Conservation (phyloP, 2,329 filamentous ascomycete species). For the Pyrenochaeta sp. region DNA sequence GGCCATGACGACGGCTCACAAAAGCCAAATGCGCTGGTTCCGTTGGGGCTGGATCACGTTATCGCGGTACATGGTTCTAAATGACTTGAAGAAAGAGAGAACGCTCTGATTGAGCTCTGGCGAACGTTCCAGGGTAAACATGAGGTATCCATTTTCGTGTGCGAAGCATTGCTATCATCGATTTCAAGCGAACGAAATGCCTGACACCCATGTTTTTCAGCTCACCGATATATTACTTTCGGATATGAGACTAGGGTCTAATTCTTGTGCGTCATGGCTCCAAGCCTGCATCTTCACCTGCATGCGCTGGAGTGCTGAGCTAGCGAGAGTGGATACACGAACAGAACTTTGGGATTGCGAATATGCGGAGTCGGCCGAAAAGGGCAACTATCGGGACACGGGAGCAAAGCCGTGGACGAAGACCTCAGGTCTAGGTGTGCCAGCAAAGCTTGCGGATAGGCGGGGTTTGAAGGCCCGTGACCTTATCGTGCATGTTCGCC, state of each 20-base stretch:
- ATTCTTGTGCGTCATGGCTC: not conserved
- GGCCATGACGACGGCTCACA: slow-evolving; percentile 90
- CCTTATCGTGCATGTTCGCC: slow-evolving; percentile 14
- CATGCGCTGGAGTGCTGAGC: not conserved
- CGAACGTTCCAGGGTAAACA: not conserved
- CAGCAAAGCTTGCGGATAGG: slow-evolving; percentile 9
- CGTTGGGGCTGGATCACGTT: slow-evolving; percentile 93
- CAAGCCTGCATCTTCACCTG: not conserved
- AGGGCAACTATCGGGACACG: slow-evolving; percentile 20
- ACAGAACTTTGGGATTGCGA: slow-evolving; percentile 2
- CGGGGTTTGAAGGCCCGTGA: slow-evolving; percentile 12
- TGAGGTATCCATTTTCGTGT: not conserved
- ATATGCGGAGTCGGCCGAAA: slow-evolving; percentile 7
- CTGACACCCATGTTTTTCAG: not conserved
- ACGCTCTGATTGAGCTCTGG: slow-evolving; percentile 17
- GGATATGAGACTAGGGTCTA: not conserved
- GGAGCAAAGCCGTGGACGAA: slow-evolving; percentile 12
- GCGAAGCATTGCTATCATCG: not conserved
- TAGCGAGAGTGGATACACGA: slow-evolving; percentile 6
- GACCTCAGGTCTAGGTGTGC: not conserved
- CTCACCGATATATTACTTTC: not conserved
- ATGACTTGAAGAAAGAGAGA: slow-evolving; percentile 76
- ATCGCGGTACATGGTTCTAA: slow-evolving; percentile 94
- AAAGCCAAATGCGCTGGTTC: slow-evolving; percentile 99
- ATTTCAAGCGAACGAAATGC: not conserved